A percentile compares a stretch with the other conserved stretches of the same genome.
These are phyloP conservation scores for Globisporangium abappressorium DNA, from an alignment of 352 stramenopile species.

Conservation along the genomic window DNA sequence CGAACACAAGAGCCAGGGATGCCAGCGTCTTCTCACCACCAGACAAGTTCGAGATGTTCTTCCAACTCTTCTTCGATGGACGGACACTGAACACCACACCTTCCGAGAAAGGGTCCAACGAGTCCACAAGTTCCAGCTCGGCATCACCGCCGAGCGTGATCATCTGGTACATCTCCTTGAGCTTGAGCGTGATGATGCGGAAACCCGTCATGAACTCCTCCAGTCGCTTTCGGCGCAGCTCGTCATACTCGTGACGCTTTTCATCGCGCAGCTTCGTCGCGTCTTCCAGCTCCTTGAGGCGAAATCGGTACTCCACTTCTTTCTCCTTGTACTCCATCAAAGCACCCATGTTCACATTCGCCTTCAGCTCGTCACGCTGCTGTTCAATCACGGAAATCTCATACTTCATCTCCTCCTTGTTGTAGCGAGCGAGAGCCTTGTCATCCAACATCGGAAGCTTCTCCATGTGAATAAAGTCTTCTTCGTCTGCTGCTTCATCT, in stretches of 20 bases:
- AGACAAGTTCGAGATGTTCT: slow-evolving; percentile 99
- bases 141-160: slow-evolving; percentile 96
- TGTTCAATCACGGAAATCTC: slow-evolving; percentile 92
- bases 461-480: slow-evolving; percentile 33
- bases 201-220: slow-evolving; percentile 99
- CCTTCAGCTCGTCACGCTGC: slow-evolving; percentile 91
- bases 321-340: slow-evolving; percentile 93
- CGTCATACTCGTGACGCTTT: slow-evolving; percentile 94
- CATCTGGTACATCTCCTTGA: slow-evolving; percentile 99
- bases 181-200: slow-evolving; percentile 97
- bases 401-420: slow-evolving; percentile 92
- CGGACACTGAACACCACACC: slow-evolving; percentile 99
- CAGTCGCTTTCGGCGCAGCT: slow-evolving; percentile 94
- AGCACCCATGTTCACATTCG: slow-evolving; percentile 94
- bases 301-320: slow-evolving; percentile 93
- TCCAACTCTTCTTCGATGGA: slow-evolving; percentile 99
- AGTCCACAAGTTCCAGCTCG: slow-evolving; percentile 99
- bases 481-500: slow-evolving; percentile 35
- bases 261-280: slow-evolving; percentile 91
- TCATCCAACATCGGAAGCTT: slow-evolving; percentile 73
- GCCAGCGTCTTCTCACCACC: slow-evolving; percentile 99
- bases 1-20: slow-evolving; percentile 99
- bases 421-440: slow-evolving; percentile 83
- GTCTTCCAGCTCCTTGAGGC: slow-evolving; percentile 93
- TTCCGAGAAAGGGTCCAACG: slow-evolving; percentile 98